Percentiles rank a stretch among this genome's conserved stretches.
phyloP scores from a whole-genome alignment of 768 basidiomycete species.

The Termitomyces sp. region DNA sequence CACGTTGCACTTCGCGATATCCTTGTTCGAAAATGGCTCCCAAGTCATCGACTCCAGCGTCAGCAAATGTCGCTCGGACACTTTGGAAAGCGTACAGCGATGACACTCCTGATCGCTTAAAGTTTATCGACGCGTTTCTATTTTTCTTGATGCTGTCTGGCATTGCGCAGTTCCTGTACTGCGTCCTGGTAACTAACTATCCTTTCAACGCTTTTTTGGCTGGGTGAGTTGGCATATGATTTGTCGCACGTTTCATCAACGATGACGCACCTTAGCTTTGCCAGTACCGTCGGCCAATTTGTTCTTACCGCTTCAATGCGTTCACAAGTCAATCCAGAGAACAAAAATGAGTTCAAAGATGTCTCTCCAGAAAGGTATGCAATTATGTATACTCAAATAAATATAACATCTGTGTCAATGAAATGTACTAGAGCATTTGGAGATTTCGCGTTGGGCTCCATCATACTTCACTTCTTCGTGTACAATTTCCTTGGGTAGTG shows the following conservation, averaged over 20 bases:
- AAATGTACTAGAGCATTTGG: slow-evolving; percentile 76
- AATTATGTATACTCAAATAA: background rate
- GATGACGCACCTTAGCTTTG: slow-evolving; percentile 56
- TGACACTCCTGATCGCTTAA: slow-evolving; percentile 77
- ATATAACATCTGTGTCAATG: background rate
- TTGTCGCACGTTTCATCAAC: background rate
- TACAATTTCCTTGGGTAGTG: slow-evolving; percentile 92
- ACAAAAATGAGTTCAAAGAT: slow-evolving; percentile 77
- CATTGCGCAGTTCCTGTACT: slow-evolving; percentile 86
- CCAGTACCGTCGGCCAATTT: slow-evolving; percentile 94
- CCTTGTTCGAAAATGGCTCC: slow-evolving; percentile 26
- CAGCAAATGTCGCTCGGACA: slow-evolving; percentile 40
- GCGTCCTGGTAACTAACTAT: slow-evolving; percentile 85
- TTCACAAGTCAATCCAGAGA: slow-evolving; percentile 86
- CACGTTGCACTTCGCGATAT: slow-evolving; percentile 26
- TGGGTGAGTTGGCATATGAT: slow-evolving; percentile 54
- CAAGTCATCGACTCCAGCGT: slow-evolving; percentile 26
- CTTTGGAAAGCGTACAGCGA: slow-evolving; percentile 76
- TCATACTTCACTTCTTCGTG: slow-evolving; percentile 96
- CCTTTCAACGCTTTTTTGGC: slow-evolving; percentile 98
- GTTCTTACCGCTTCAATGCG: slow-evolving; percentile 90
- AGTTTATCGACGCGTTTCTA: slow-evolving; percentile 92
- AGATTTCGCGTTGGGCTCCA: slow-evolving; percentile 92
- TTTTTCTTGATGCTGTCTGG: slow-evolving; percentile 90
- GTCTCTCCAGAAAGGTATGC: slow-evolving; percentile 91